Conservation (phyloP, 129 eudicot genomes). For the Escallonia herrerae region DNA sequence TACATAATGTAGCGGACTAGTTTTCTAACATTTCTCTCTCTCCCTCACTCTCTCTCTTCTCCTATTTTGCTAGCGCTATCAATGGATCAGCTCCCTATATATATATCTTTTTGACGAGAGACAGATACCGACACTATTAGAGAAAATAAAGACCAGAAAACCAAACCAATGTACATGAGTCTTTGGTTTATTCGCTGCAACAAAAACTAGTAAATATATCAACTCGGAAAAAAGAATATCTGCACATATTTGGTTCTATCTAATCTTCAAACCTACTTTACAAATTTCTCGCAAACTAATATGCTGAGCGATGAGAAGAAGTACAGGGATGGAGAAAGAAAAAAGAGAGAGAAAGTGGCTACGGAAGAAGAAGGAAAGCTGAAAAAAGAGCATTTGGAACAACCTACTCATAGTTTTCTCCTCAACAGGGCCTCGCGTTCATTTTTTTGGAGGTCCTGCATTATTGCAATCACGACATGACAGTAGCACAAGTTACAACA, state of each 20-base stretch:
- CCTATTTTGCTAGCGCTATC: too few species aligned
- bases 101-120: too few species aligned
- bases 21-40: too few species aligned
- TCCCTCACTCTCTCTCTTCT: too few species aligned
- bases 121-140: too few species aligned
- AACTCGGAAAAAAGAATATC: not conserved
- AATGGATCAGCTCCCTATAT: too few species aligned
- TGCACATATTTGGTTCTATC: too few species aligned
- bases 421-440: not conserved
- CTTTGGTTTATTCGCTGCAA: too few species aligned
- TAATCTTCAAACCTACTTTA: not conserved
- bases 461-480: not conserved
- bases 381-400: not conserved
- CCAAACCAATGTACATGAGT: too few species aligned
- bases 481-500: not conserved
- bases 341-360: not conserved
- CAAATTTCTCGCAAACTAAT: not conserved
- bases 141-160: too few species aligned
- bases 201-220: too few species aligned
- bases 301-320: not conserved
- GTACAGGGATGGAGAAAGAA: not conserved
- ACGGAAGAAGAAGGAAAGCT: not conserved
- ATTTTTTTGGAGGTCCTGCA: conserved; percentile 2
- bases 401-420: not conserved
- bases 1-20: too few species aligned